A percentile compares a stretch with the other conserved stretches of the same genome.
Evolutionary conservation across 1,284 basidiomycete species (phyloP).

Genomic region (Fomitopsis pinicola): DNA sequence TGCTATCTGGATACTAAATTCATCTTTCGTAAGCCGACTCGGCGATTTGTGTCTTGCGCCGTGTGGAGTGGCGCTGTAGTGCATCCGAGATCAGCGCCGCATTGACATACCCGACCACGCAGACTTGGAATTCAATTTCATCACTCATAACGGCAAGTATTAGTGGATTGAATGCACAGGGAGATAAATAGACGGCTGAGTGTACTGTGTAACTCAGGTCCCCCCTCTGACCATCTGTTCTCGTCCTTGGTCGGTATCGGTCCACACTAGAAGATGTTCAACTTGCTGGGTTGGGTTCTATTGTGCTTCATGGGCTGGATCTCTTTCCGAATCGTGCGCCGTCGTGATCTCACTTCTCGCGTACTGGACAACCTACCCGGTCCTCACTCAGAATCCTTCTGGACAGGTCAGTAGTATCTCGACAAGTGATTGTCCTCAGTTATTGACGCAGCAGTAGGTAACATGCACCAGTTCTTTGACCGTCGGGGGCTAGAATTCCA

Average conservation of each 20-base stretch:
- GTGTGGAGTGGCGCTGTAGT: neutral
- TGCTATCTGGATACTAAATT: neutral
- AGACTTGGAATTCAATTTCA: neutral
- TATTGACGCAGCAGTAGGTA: constrained; percentile 7
- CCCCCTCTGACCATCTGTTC: neutral
- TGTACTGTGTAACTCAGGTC: neutral
- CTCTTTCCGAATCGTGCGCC: constrained; percentile 13
- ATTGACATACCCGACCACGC: neutral
- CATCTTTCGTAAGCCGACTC: neutral
- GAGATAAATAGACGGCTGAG: neutral
- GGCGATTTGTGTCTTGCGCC: neutral
- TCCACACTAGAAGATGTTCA: neutral
- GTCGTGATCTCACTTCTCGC: constrained; percentile 7
- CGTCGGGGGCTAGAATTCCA: constrained; percentile 16
- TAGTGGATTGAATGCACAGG: neutral
- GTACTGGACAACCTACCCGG: constrained; percentile 19
- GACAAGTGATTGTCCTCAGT: neutral
- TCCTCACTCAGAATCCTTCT: constrained; percentile 15
- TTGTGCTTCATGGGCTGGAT: constrained; percentile 14
- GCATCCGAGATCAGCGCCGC: neutral
- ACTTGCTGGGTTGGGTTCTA: constrained; percentile 3
- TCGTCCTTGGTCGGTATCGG: neutral
- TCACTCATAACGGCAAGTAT: neutral
- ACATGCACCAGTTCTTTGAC: constrained; percentile 14
- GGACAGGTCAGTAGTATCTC: constrained; percentile 12